Evolutionary conservation across 140 eudicot genomes (phyloP).

Genomic region (Cichorium intybus): DNA sequence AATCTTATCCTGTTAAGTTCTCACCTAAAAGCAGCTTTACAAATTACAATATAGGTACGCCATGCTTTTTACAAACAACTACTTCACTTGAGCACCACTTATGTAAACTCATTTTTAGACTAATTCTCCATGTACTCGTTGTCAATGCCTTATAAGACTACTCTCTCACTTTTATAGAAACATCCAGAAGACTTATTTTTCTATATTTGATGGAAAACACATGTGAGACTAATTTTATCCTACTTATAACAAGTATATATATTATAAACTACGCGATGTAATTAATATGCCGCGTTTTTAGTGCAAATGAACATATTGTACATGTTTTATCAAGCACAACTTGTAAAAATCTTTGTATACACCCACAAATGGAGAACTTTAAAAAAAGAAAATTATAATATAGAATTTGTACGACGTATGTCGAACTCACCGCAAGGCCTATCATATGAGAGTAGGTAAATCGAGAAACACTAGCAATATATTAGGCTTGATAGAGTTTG

Average conservation of each 20-base stretch:
- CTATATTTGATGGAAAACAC: neutral
- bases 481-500: too few relatives aligned
- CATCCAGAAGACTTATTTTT: neutral
- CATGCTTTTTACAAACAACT: too few relatives aligned
- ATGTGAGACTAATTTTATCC: neutral
- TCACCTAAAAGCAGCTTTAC: too few relatives aligned
- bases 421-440: too few relatives aligned
- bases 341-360: neutral
- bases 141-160: neutral
- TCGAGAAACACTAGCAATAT: too few relatives aligned
- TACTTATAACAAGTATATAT: too few relatives aligned
- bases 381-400: too few relatives aligned
- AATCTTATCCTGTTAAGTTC: too few relatives aligned
- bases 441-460: too few relatives aligned
- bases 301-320: neutral
- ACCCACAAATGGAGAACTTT: too few relatives aligned
- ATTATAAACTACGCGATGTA: neutral
- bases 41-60: too few relatives aligned
- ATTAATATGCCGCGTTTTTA: neutral
- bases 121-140: neutral
- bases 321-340: neutral
- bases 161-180: neutral
- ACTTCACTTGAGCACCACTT: neutral
- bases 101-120: neutral
- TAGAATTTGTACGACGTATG: too few relatives aligned